Conservation (phyloP, 2,329 filamentous ascomycete species). For the Penicillium vulpinum region DNA sequence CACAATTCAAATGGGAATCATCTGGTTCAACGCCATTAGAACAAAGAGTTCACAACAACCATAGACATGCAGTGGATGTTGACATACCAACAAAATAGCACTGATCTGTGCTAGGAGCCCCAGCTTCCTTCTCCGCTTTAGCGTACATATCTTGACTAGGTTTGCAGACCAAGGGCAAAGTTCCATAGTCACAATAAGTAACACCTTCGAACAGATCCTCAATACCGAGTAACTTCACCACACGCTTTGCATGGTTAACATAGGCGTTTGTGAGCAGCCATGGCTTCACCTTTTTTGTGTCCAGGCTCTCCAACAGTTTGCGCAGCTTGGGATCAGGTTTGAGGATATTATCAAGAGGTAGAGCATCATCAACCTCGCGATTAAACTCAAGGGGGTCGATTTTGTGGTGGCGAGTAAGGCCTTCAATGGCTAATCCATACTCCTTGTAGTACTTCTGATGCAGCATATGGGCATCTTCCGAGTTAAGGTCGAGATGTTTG, state of each 20-base stretch:
- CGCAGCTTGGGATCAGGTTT: conserved; percentile 74
- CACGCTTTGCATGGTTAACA: conserved; percentile 78
- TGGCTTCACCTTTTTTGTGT: conserved; percentile 76
- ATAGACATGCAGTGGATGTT: background rate
- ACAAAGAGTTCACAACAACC: background rate
- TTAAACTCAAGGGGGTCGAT: conserved; percentile 97
- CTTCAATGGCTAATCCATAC: conserved; percentile 96
- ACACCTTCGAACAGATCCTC: conserved; percentile 92
- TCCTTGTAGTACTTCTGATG: conserved; percentile 92
- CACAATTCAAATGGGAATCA: conserved; percentile 82
- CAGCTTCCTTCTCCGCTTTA: conserved; percentile 86
- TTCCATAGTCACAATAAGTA: conserved; percentile 87
- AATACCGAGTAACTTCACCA: conserved; percentile 75
- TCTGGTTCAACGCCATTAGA: conserved; percentile 51
- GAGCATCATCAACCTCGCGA: conserved; percentile 85
- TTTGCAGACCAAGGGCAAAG: conserved; percentile 78
- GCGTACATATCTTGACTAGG: conserved; percentile 78
- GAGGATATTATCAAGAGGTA: conserved; percentile 83
- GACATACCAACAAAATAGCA: conserved; percentile 90
- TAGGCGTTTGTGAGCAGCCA: conserved; percentile 99
- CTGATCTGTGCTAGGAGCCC: conserved; percentile 63
- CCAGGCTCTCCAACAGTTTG: conserved; percentile 75
- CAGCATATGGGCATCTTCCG: conserved; percentile 77
- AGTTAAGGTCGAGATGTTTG: conserved; percentile 69
- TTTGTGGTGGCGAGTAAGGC: conserved; percentile 87